Evolutionary conservation across 169 alveolate species (phyloP).

Genomic region (Cryptosporidium sp.): DNA sequence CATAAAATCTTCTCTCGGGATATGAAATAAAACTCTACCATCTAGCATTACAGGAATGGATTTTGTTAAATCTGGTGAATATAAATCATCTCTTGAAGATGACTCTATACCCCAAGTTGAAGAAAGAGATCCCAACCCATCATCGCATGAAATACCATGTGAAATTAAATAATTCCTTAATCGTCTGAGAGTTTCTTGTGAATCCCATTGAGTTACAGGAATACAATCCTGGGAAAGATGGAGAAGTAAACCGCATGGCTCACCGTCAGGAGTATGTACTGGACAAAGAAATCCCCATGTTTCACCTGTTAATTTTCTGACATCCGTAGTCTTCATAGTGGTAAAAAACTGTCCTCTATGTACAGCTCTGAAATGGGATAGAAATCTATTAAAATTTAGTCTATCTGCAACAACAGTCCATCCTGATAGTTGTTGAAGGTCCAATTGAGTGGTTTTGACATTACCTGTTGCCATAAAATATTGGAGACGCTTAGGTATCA

Average conservation of each 20-base stretch:
- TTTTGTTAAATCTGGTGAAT: conserved; percentile 82
- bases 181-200: conserved; percentile 40
- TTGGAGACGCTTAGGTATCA: conserved; percentile 87
- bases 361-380: conserved; percentile 98
- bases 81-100: conserved; percentile 83
- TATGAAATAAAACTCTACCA: conserved; percentile 91
- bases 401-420: conserved; percentile 98
- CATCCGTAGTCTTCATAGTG: conserved; percentile 96
- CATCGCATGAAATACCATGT: conserved; percentile 77
- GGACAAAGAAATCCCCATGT: conserved; percentile 99
- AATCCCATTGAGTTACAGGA: conserved; percentile 73
- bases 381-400: conserved; percentile 95
- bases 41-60: conserved; percentile 90
- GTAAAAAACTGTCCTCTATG: conserved; percentile 99
- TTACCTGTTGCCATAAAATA: conserved; percentile 97
- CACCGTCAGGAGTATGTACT: conserved; percentile 99
- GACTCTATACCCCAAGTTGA: conserved; percentile 84
- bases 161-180: conserved; percentile 42
- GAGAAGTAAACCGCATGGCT: conserved; percentile 99
- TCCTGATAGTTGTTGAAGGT: conserved; percentile 95
- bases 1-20: conserved; percentile 78
- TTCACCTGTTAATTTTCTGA: conserved; percentile 98
- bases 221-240: conserved; percentile 94
- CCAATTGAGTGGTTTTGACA: conserved; percentile 87
- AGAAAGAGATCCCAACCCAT: conserved; percentile 80